Conservation (phyloP, 768 basidiomycete genomes). For the Gymnopilus dilepis region DNA sequence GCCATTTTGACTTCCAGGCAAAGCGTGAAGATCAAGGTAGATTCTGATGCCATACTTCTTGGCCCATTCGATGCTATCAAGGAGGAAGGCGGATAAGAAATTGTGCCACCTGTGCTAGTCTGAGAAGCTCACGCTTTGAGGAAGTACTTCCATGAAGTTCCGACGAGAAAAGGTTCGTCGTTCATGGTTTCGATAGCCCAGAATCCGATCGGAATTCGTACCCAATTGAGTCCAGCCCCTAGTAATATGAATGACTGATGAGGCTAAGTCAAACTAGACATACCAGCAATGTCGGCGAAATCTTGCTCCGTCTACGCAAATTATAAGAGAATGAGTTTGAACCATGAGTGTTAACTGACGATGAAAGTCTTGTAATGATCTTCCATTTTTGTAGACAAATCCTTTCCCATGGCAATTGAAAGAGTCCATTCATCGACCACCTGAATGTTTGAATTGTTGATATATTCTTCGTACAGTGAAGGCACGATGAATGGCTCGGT, state of each 20-base stretch:
- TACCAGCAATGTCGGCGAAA: conserved; percentile 43
- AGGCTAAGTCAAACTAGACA: conserved; percentile 2
- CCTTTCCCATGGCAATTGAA: conserved; percentile 66
- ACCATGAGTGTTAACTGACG: conserved; percentile 44
- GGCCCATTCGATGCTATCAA: conserved; percentile 77
- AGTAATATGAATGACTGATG: conserved; percentile 48
- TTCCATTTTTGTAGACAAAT: conserved; percentile 70
- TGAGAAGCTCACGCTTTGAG: conserved; percentile 43
- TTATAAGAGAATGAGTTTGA: background rate
- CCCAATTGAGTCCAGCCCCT: conserved; percentile 81
- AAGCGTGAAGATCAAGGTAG: conserved; percentile 77
- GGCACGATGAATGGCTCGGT: conserved; percentile 83
- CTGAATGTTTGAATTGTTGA: conserved; percentile 43
- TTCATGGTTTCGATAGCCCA: conserved; percentile 85
- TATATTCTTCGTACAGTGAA: conserved; percentile 69
- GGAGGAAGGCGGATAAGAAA: conserved; percentile 45
- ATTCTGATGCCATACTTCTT: conserved; percentile 92
- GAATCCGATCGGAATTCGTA: conserved; percentile 84
- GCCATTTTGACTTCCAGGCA: conserved; percentile 83
- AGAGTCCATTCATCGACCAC: conserved; percentile 81
- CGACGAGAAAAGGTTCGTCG: conserved; percentile 82
- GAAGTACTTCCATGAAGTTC: conserved; percentile 75
- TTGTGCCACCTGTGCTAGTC: conserved; percentile 8
- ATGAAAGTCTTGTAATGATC: conserved; percentile 88
- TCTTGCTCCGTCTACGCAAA: conserved; percentile 38